phyloP scores from a whole-genome alignment of 371 early-diverging fungal species.

The Mortierella sp. region DNA sequence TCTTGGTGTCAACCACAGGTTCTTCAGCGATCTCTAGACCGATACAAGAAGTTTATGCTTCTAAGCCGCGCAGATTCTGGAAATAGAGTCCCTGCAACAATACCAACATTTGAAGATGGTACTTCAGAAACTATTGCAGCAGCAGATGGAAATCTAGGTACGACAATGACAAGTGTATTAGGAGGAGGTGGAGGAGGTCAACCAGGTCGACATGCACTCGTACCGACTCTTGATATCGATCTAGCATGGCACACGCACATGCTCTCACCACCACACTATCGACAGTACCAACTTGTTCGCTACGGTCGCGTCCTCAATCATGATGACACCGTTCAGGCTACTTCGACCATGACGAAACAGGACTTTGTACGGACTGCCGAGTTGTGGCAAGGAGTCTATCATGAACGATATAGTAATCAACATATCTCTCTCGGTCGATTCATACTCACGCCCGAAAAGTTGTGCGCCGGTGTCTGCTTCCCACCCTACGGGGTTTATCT shows the following conservation, averaged over 20 bases:
- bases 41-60: conserved; percentile 56
- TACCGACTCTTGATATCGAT: conserved; percentile 58
- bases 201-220: conserved; percentile 44
- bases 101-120: background rate
- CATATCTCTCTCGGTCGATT: conserved; percentile 18
- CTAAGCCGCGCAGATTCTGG: conserved; percentile 26
- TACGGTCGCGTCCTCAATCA: conserved; percentile 57
- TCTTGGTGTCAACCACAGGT: conserved; percentile 55
- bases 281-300: conserved; percentile 48
- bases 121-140: conserved; percentile 17
- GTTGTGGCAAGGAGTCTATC: conserved; percentile 40
- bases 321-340: conserved; percentile 59
- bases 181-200: conserved; percentile 15
- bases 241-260: conserved; percentile 63
- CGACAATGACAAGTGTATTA: background rate
- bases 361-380: conserved; percentile 50
- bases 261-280: conserved; percentile 55
- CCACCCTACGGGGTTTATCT: conserved; percentile 46
- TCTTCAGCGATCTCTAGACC: conserved; percentile 51
- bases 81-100: background rate
- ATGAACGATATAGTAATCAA: conserved; percentile 43
- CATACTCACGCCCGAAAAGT: conserved; percentile 31
- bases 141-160: conserved; percentile 25
- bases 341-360: conserved; percentile 50
- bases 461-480: conserved; percentile 42